Evolutionary conservation across 2,329 filamentous ascomycete species (phyloP), one percentile per base, ranked within the genome.

Genomic region (Pseudogymnoascus sp.): DNA sequence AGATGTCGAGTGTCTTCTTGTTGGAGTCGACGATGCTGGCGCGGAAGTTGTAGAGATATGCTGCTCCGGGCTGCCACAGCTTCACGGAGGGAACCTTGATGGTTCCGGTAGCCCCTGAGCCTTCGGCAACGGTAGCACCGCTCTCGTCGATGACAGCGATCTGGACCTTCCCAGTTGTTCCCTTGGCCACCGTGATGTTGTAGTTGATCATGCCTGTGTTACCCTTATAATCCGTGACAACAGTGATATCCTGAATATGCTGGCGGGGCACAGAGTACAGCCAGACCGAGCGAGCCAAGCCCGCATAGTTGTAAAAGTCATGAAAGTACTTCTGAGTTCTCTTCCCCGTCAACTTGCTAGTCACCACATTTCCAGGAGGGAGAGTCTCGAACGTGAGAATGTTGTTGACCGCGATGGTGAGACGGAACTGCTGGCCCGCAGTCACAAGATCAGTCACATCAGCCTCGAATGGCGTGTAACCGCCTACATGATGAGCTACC

Each of bases 301-400:
- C 73, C 2, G 68, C 61, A 45, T 73, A 73, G 62, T 75, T 75
- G 62, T 69, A 73, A 45, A 74, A 75, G 62, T 73, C 72, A 63
- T 74, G 71, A 37, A 71, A 68, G 28, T 73, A 73, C 7, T 62
- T 60, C 63, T 74, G 70, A 14, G 66, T 65, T 11, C 64, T 66
- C 37, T 64, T 70, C 6, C 71, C 70, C 34, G 65, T 64, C n/a
- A 41, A 36, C n/a, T 13, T 13, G 25, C 51, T 34, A 2, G 31
- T 25, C n/a, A 4, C 3, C 25, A 57, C 51, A 10, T 34, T 34
- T 57, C 51, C 51, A 57, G 51, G 51, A 1, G 51, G 51, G 10
- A 57, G 8, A 34, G 48, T 74, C 34, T 73, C 64, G 65, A 68
- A 69, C 6, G 66, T 71, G 1, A 75, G 69, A 25, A 71, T 69